Percentiles rank a stretch among this genome's conserved stretches.
phyloP scores from a whole-genome alignment of 495 filamentous ascomycete genomes.

The Bacidia gigantensis region DNA sequence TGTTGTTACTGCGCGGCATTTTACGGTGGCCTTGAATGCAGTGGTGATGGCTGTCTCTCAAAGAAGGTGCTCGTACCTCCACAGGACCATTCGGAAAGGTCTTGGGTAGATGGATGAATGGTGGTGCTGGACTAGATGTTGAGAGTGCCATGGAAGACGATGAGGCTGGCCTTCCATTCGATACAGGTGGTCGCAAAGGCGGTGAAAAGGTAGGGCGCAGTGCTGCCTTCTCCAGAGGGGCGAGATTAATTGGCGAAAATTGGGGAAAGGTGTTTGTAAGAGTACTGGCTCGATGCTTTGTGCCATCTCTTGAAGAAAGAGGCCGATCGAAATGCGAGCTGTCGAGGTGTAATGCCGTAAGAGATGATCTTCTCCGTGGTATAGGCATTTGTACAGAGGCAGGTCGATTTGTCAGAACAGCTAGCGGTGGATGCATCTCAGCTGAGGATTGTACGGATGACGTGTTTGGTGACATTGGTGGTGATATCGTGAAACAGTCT shows the following conservation, averaged over 20 bases:
- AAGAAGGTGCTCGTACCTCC: constrained; percentile 18
- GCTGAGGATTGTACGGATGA: background rate
- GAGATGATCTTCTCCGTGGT: constrained; percentile 12
- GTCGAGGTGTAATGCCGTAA: constrained; percentile 12
- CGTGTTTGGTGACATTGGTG: background rate
- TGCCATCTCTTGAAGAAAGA: background rate
- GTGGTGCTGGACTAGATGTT: constrained; percentile 3
- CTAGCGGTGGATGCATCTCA: background rate
- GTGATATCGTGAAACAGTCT: background rate
- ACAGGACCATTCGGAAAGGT: constrained; percentile 8
- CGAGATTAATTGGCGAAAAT: background rate
- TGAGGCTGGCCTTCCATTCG: background rate
- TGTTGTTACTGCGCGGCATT: constrained; percentile 31
- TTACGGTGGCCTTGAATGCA: constrained; percentile 35
- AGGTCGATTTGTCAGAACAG: background rate
- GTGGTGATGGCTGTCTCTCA: constrained; percentile 29
- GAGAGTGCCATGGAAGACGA: background rate
- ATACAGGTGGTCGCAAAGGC: constrained; percentile 5
- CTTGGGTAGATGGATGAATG: constrained; percentile 6
- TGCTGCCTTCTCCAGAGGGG: constrained; percentile 4
- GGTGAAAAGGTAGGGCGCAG: constrained; percentile 6
- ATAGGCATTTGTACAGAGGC: constrained; percentile 6
- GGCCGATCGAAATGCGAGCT: constrained; percentile 10
- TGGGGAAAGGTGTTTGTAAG: constrained; percentile 7
- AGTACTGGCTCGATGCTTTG: constrained; percentile 11